These are phyloP conservation scores for Solanum hybrid DNA, from an alignment of 305 asterid genomes.

Conservation along the genomic window DNA sequence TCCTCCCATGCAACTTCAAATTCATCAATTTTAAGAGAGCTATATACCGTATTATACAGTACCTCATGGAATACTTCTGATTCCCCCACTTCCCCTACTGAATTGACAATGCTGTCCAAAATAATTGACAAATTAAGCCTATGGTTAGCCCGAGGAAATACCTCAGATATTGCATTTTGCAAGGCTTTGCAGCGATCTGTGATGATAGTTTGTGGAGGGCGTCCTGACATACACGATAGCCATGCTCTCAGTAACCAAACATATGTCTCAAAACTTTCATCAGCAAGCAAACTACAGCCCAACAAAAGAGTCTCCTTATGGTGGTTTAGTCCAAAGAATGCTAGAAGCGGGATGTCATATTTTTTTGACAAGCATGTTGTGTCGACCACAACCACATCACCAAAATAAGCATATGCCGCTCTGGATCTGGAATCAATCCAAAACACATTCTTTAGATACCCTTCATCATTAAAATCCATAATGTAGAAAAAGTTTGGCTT, in stretches of 20 bases:
- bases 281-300: constrained; percentile 63
- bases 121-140: constrained; percentile 44
- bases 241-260: constrained; percentile 79
- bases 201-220: constrained; percentile 64
- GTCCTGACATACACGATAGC: constrained; percentile 74
- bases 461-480: constrained; percentile 72
- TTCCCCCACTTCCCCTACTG: constrained; percentile 39
- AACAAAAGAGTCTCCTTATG: constrained; percentile 50
- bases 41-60: constrained; percentile 41
- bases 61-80: constrained; percentile 34
- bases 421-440: constrained; percentile 81
- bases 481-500: constrained; percentile 69
- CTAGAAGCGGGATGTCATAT: constrained; percentile 40
- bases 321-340: constrained; percentile 68
- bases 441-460: constrained; percentile 57
- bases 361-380: constrained; percentile 38
- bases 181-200: constrained; percentile 50
- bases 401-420: constrained; percentile 55
- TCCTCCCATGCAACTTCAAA: constrained; percentile 76
- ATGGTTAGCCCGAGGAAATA: constrained; percentile 68
- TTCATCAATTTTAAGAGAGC: constrained; percentile 48
- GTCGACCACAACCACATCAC: constrained; percentile 66
- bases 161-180: constrained; percentile 55
- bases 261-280: constrained; percentile 52
- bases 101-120: constrained; percentile 33